phyloP scores from a whole-genome alignment of 148 eudicot species.

The Cornus kousa region DNA sequence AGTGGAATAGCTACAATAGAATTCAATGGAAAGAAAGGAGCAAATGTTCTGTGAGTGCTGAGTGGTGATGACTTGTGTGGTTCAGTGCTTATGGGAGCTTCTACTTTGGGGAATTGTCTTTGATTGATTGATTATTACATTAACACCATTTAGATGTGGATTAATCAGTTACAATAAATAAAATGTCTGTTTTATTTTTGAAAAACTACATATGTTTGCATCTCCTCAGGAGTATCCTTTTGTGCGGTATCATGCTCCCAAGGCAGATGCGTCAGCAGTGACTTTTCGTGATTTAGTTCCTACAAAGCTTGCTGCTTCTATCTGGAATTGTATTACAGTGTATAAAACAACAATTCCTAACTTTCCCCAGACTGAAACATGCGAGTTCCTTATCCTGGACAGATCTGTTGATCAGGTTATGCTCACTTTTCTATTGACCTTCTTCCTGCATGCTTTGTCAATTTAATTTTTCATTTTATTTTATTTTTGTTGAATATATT shows the following conservation, averaged over 20 bases:
- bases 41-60: background rate
- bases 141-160: background rate
- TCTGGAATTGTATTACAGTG: slow-evolving; percentile 59
- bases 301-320: slow-evolving; percentile 74
- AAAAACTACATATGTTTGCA: slow-evolving; percentile 19
- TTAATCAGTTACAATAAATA: background rate
- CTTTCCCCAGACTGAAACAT: slow-evolving; percentile 86
- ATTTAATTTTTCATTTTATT: slow-evolving; percentile 13
- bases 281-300: slow-evolving; percentile 57
- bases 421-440: background rate
- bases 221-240: slow-evolving; percentile 70
- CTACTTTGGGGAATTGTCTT: background rate
- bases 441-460: slow-evolving; percentile 10
- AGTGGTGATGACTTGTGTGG: background rate
- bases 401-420: slow-evolving; percentile 90
- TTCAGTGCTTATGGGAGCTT: background rate
- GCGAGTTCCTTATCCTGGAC: slow-evolving; percentile 88
- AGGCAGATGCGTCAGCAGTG: slow-evolving; percentile 38
- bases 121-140: background rate
- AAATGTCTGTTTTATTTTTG: background rate
- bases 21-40: background rate
- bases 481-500: slow-evolving; percentile 4
- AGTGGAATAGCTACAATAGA: background rate
- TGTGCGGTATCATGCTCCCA: slow-evolving; percentile 71
- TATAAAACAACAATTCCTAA: slow-evolving; percentile 73